Evolutionary conservation across 345 rosid genomes (phyloP), one percentile per base, ranked within the genome.

Genomic region (Citrus cavaleriei): DNA sequence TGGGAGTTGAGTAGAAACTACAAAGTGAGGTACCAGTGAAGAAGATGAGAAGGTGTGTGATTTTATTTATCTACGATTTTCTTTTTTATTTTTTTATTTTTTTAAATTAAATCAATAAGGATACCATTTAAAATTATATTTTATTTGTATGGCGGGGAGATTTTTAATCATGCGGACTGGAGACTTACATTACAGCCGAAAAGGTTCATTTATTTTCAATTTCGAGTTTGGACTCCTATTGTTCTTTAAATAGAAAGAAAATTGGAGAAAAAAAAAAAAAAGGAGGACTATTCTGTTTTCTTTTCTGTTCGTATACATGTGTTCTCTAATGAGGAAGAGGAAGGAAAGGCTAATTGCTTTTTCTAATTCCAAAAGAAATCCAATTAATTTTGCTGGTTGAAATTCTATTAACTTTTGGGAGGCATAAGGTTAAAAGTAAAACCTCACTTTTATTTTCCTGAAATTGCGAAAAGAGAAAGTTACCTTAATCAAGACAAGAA

Each of bases 41-140:
- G 81, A 27, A 49, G 74, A 68, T 38, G 74, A 35, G 78, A 28
- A 38, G 71, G 54, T 21, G 78, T 40, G 80, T 81, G 83, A 81
- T 82, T 84, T 84, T 81, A 81, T 84, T 82, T 64, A 65, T 77
- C 40, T 10, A 30, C 73, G 58, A 54, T 78, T 63, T 51, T 64
- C 1, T 57, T 28, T 72, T 61, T 75, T 57, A n/a, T 34, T 3
- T 63, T 63, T 67, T 61, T 42, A 4, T 34, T 32, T 32, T 28
- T 59, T 34, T 28, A 18, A 35, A n/a, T 38, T 51, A 25, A 7
- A 70, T 27, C 49, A 42, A 40, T 27, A 30, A 28, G 28, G 30
- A 70, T 66, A 73, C 10, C 24, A 35, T 67, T 35, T 66, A 66
- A 34, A 32, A 46, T 46, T 12, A 46, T 35, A 35, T 19, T 21